Evolutionary conservation across 2,329 filamentous ascomycete species (phyloP).

Genomic region (Penicillium paneum): DNA sequence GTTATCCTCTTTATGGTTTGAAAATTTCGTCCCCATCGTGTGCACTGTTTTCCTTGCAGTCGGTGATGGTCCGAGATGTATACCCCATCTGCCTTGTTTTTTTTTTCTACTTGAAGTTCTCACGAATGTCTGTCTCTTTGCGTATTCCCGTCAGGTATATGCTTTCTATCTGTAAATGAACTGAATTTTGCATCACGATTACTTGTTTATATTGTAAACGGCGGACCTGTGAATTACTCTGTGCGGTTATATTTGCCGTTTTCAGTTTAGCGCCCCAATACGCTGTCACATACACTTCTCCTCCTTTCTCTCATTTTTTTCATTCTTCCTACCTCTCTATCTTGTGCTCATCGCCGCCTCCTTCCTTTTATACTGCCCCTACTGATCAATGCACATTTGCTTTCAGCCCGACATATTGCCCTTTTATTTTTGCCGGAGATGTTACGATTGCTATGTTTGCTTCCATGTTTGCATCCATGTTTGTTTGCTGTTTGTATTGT

Average conservation of each 20-base stretch:
- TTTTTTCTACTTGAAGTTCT: slow-evolving; percentile 4
- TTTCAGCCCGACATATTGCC: slow-evolving; percentile 11
- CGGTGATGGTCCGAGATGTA: slow-evolving; percentile 21
- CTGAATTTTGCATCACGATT: not conserved
- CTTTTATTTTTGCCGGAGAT: slow-evolving; percentile 13
- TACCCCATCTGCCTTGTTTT: slow-evolving; percentile 20
- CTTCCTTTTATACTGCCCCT: slow-evolving; percentile 2
- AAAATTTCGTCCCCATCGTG: not conserved
- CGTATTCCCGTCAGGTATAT: slow-evolving; percentile 3
- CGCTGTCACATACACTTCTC: not conserved
- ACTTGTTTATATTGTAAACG: not conserved
- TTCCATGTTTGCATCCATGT: too few relatives aligned
- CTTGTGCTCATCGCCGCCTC: not conserved
- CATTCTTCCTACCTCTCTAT: too few relatives aligned
- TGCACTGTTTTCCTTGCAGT: slow-evolving; percentile 11
- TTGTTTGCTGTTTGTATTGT: too few relatives aligned
- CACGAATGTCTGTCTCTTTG: not conserved
- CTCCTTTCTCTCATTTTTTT: too few relatives aligned
- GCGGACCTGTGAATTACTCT: too few relatives aligned
- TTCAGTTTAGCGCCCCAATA: not conserved
- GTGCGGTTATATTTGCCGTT: too few relatives aligned
- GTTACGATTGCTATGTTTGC: too few relatives aligned
- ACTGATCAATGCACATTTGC: slow-evolving; percentile 4
- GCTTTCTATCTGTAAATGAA: slow-evolving; percentile 7
- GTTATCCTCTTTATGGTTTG: slow-evolving; percentile 3